phyloP scores from a whole-genome alignment of 1,284 basidiomycete genomes.

The Tilletia caries region DNA sequence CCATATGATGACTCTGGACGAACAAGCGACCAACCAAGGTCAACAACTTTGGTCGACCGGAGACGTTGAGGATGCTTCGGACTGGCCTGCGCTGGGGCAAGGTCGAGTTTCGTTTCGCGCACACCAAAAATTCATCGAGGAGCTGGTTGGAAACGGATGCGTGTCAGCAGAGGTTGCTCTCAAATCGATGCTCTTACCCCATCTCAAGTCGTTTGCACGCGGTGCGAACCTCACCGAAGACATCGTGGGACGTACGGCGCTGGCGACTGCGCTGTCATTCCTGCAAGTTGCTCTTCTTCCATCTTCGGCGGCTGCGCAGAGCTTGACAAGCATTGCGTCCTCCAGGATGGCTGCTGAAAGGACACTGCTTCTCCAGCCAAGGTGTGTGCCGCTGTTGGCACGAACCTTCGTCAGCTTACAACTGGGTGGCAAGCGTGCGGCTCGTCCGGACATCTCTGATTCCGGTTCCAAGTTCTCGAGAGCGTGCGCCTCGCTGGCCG shows the following conservation, averaged over 20 bases:
- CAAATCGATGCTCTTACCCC: not conserved
- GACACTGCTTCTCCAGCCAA: not conserved
- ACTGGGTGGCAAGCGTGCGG: not conserved
- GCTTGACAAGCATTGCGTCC: too few species aligned
- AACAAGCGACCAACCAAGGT: not conserved
- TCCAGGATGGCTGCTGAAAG: not conserved
- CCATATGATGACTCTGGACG: slow-evolving; percentile 1
- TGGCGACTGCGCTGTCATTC: not conserved
- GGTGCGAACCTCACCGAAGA: not conserved
- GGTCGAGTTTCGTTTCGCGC: slow-evolving; percentile 7
- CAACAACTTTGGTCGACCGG: not conserved
- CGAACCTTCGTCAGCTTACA: not conserved
- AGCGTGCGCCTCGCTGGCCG: not conserved
- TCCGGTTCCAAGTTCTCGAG: not conserved
- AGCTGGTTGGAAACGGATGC: not conserved
- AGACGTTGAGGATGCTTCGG: not conserved
- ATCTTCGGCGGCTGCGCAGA: not conserved
- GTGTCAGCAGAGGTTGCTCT: not conserved
- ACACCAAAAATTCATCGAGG: not conserved
- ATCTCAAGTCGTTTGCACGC: not conserved
- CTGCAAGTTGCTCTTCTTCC: not conserved
- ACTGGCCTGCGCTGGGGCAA: not conserved
- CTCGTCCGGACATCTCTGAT: not conserved
- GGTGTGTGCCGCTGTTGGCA: not conserved
- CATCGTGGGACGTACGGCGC: not conserved